Conservation (phyloP, 805 yeast species). For the Suhomyces tanzawaensis region DNA sequence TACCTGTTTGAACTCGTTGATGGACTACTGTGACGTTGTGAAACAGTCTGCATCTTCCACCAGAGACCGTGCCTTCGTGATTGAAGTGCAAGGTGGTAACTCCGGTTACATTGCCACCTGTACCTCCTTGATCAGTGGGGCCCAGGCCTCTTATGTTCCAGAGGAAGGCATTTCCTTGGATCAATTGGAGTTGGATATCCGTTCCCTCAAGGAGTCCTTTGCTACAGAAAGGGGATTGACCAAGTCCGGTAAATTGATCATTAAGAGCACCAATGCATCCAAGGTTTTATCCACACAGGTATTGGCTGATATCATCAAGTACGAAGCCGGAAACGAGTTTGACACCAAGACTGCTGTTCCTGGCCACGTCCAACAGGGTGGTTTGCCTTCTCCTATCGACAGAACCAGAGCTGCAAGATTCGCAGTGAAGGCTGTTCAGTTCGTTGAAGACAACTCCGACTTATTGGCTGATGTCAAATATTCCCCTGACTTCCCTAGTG, state of each 20-base stretch:
- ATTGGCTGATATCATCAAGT: constrained; percentile 67
- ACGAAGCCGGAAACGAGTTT: constrained; percentile 61
- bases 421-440: constrained; percentile 67
- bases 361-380: constrained; percentile 87
- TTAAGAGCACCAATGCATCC: constrained; percentile 66
- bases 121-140: constrained; percentile 68
- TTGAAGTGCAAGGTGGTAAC: constrained; percentile 84
- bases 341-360: constrained; percentile 81
- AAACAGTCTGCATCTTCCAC: constrained; percentile 78
- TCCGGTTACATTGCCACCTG: constrained; percentile 75
- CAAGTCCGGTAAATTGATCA: constrained; percentile 65
- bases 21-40: constrained; percentile 74
- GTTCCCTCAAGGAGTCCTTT: constrained; percentile 56
- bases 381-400: constrained; percentile 73
- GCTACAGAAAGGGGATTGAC: constrained; percentile 61
- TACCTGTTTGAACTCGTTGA: constrained; percentile 68
- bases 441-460: constrained; percentile 49
- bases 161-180: constrained; percentile 63
- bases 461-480: constrained; percentile 22
- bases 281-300: constrained; percentile 65
- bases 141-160: constrained; percentile 73
- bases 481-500: constrained; percentile 31
- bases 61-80: constrained; percentile 74
- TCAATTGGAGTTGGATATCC: constrained; percentile 64
- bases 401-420: constrained; percentile 72